phyloP scores from a whole-genome alignment of 805 yeast species.

The Lipomyces kockii region DNA sequence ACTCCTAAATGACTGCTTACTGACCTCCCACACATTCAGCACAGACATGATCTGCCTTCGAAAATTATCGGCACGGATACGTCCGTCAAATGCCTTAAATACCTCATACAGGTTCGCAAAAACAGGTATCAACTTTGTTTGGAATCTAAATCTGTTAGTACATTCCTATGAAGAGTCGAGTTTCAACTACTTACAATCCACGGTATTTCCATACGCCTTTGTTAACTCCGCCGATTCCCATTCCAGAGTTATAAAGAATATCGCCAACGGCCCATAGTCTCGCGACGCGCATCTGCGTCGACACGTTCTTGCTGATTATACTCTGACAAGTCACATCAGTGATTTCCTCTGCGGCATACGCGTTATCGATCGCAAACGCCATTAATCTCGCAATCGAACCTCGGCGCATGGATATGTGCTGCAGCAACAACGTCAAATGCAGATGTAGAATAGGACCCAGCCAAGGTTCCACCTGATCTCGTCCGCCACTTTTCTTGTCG shows the following conservation, averaged over 20 bases:
- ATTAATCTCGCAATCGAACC: slow-evolving; percentile 43
- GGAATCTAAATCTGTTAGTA: slow-evolving; percentile 17
- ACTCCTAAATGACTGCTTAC: neutral
- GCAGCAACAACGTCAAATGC: slow-evolving; percentile 39
- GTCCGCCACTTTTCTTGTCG: slow-evolving; percentile 9
- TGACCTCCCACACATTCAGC: slow-evolving; percentile 35
- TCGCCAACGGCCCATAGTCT: slow-evolving; percentile 41
- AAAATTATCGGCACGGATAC: slow-evolving; percentile 36
- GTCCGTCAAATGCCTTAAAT: slow-evolving; percentile 28
- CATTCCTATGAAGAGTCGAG: neutral
- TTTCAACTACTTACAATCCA: slow-evolving; percentile 19
- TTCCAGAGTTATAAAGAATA: slow-evolving; percentile 38
- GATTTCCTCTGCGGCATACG: slow-evolving; percentile 39
- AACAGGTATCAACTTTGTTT: slow-evolving; percentile 24
- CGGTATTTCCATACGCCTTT: slow-evolving; percentile 37
- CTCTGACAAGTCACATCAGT: slow-evolving; percentile 37
- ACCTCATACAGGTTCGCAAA: slow-evolving; percentile 23
- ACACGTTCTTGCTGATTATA: slow-evolving; percentile 27
- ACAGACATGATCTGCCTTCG: slow-evolving; percentile 30
- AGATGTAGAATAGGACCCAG: slow-evolving; percentile 33
- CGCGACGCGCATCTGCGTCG: slow-evolving; percentile 32
- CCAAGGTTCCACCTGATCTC: slow-evolving; percentile 19
- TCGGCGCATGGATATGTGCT: slow-evolving; percentile 39
- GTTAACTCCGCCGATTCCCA: slow-evolving; percentile 29
- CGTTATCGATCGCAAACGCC: slow-evolving; percentile 42